phyloP scores from a whole-genome alignment of 345 rosid species.

The Mangifera indica region DNA sequence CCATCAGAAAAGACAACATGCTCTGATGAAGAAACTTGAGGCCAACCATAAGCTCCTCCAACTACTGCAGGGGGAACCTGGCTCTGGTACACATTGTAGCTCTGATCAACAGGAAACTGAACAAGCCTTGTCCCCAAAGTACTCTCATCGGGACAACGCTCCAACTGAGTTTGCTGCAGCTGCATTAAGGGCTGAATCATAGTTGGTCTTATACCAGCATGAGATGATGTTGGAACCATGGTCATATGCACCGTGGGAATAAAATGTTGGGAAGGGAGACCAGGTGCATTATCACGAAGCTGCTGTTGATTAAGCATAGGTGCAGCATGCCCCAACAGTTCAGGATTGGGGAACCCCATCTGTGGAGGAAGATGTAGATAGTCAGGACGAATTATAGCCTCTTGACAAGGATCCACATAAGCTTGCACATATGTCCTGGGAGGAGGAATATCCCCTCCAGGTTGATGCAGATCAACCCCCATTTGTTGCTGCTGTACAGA shows the following conservation, averaged over 20 bases:
- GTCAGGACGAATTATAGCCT: constrained; percentile 34
- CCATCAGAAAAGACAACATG: constrained; percentile 49
- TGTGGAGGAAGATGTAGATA: constrained; percentile 38
- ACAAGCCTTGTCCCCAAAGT: constrained; percentile 39
- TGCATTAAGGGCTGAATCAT: constrained; percentile 46
- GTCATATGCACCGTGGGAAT: constrained; percentile 48
- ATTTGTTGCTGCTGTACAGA: constrained; percentile 35
- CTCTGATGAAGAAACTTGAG: constrained; percentile 37
- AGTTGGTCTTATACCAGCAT: constrained; percentile 43
- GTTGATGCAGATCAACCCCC: constrained; percentile 42
- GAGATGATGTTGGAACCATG: constrained; percentile 40
- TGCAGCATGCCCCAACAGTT: constrained; percentile 33
- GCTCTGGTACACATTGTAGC: constrained; percentile 39
- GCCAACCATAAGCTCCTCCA: constrained; percentile 62
- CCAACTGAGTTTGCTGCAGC: constrained; percentile 41
- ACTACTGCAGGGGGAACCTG: constrained; percentile 31
- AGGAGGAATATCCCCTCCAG: constrained; percentile 28
- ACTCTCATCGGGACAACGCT: constrained; percentile 39
- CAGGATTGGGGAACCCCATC: constrained; percentile 45
- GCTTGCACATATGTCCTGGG: constrained; percentile 29
- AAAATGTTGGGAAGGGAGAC: constrained; percentile 40
- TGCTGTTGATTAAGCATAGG: constrained; percentile 41
- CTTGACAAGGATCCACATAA: constrained; percentile 46
- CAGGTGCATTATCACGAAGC: constrained; percentile 27
- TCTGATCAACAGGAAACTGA: constrained; percentile 53